phyloP scores from a whole-genome alignment of 2,329 filamentous ascomycete genomes.

The Cercospora beticola region DNA sequence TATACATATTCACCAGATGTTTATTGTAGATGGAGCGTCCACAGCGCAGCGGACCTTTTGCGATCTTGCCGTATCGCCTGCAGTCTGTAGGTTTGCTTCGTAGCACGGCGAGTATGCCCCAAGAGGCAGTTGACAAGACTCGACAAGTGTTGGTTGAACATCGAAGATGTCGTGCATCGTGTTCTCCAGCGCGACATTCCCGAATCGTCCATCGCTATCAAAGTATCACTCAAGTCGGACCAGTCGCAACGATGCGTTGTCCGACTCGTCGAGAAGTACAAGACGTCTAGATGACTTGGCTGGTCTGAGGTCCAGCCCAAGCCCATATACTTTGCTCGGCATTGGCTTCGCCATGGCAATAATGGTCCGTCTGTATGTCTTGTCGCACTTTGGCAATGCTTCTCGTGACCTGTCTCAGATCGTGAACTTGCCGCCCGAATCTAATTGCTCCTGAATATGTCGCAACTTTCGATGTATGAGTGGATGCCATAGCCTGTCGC shows the following conservation, averaged over 20 bases:
- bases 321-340: slow-evolving; percentile 1
- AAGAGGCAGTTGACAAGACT: slow-evolving; percentile 2
- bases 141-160: neutral
- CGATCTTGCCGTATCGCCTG: neutral
- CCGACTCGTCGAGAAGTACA: neutral
- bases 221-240: neutral
- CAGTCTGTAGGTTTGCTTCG: neutral
- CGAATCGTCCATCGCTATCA: neutral
- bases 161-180: neutral
- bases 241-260: neutral
- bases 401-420: neutral
- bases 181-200: neutral
- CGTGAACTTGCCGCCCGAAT: neutral
- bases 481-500: neutral
- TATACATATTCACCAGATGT: neutral
- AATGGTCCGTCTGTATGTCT: neutral
- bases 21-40: neutral
- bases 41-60: neutral
- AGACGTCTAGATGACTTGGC: neutral
- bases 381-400: neutral
- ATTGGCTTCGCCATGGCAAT: neutral
- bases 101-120: neutral
- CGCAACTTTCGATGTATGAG: neutral
- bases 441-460: neutral
- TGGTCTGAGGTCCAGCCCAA: neutral